Base-by-base conservation (phyloP, 768 basidiomycete genomes). In the Cubamyces lactineus region DNA sequence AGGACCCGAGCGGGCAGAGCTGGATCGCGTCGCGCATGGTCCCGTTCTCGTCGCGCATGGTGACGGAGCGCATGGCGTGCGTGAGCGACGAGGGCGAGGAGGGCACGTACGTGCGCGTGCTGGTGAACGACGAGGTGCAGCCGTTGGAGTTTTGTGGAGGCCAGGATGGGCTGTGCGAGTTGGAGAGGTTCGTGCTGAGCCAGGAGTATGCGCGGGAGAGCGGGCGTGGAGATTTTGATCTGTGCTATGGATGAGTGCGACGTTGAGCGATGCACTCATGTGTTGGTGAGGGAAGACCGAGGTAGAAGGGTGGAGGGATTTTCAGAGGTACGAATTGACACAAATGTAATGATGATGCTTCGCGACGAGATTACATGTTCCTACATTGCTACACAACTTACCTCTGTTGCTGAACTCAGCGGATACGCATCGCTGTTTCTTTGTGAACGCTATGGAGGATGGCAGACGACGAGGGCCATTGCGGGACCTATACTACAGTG, bases 41-140 rank as follows among this genome's bases (percentile, higher is more conserved):
- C 8, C 89, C 94, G 0, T 96, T 96, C 72, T 82, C 85, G 11
- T 86, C 79, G 34, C 75, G 87, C 57, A 84, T 96, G 83, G 82
- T 91, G 21, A 82, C 86, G 6, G 94, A 96, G 77, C 82, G 82
- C 67, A 42, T 96, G 71, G 40, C 53, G 16, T 92, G 88, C 63
- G 67, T 23, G 21, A 64, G 67, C 21, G 59, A 65, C 9, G 65
- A 48, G n/a, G 58, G 40, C 38, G 41, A 49, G 59, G 58, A 43
- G 49, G 57, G 59, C 38, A 53, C 45, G 64, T 87, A 81, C 66
- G 82, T 95, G 34, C 78, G 93, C 64, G 78, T 94, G n/a, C 74
- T 94, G 21, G 86, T 95, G 60, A 89, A 93, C 59, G 89, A 94
- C 65, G 84, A 81, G 17, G 70, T 89, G 30, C 86, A 88, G 71